Evolutionary conservation across 805 yeast species (phyloP), one percentile per base, ranked within the genome.

Genomic region (Wickerhamiella domercqiae): DNA sequence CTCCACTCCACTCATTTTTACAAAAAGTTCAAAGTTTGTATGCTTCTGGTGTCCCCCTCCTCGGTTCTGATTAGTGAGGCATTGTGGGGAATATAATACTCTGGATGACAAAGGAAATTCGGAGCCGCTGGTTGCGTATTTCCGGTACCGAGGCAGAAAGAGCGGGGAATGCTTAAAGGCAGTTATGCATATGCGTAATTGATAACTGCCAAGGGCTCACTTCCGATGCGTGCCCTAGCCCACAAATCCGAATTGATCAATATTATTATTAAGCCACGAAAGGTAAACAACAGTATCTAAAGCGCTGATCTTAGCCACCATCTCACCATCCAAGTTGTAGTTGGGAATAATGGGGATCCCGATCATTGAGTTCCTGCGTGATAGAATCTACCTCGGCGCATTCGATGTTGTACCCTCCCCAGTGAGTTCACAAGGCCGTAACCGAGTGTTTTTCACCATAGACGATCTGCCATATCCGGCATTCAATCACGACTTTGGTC

Each of bases 401-500:
- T 86, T 73, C 54, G 94, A 84, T 53, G 61, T 67, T 45, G 62
- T 71, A 13, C 98, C 97, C 1, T 66, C 63, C 38, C 87, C 83
- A 55, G 78, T 87, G 1, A 70, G 67, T 19, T 77, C 76, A 25
- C n/a, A n/a, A n/a, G n/a, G n/a, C n/a, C n/a, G n/a, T n/a, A n/a
- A n/a, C n/a, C 60, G 75, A 31, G 93, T 81, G 2, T 79, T 77
- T 57, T 86, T 90, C 61, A 83, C 97, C 0, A 81, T 90, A 3
- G 97, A 90, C 51, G 93, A 86, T 46, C 68, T 90, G 34, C 93
- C 90, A 3, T 90, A 90, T 57, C 90, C 90, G 53, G 68, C 93
- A n/a, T 90, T 90, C 63, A 94, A 87, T 56, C 67, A 86, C 46
- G 98, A 90, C 57, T 90, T 90, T 59, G 98, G 98, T 34, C 98